A percentile compares a stretch with the other conserved stretches of the same genome.
These are phyloP conservation scores for Brettanomyces nanus DNA, from an alignment of 805 yeast genomes.

Conservation along the genomic window DNA sequence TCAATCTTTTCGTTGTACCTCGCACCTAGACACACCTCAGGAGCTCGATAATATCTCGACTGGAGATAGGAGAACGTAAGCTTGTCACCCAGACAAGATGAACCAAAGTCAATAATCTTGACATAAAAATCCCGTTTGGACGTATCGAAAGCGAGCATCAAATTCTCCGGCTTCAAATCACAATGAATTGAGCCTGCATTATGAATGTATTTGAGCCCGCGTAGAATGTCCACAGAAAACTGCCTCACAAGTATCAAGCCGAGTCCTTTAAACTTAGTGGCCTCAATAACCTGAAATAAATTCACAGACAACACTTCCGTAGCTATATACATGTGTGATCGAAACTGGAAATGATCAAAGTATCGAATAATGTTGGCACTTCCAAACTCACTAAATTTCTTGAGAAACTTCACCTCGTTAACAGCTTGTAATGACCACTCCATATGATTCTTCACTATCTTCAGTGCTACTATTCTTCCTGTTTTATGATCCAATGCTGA, in stretches of 20 bases:
- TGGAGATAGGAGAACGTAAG: conserved; percentile 43
- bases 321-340: conserved; percentile 76
- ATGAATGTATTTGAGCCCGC: conserved; percentile 56
- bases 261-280: conserved; percentile 42
- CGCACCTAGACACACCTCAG: conserved; percentile 66
- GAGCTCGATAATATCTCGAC: conserved; percentile 72
- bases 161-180: conserved; percentile 81
- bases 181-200: conserved; percentile 59
- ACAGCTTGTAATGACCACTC: conserved; percentile 73
- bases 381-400: conserved; percentile 29
- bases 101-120: conserved; percentile 78
- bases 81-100: conserved; percentile 41
- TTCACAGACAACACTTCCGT: conserved; percentile 68
- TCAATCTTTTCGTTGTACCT: conserved; percentile 47
- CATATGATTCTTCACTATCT: conserved; percentile 65
- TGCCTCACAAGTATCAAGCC: conserved; percentile 30
- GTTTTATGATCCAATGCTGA: conserved; percentile 60
- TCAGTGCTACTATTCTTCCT: conserved; percentile 56
- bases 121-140: conserved; percentile 29
- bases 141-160: conserved; percentile 41
- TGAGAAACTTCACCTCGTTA: conserved; percentile 63
- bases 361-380: conserved; percentile 40
- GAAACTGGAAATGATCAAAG: conserved; percentile 63
- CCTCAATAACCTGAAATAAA: conserved; percentile 50
- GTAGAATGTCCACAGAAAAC: conserved; percentile 48